Base-by-base conservation (phyloP, 2,329 filamentous ascomycete genomes). In the Colletotrichum magnum region DNA sequence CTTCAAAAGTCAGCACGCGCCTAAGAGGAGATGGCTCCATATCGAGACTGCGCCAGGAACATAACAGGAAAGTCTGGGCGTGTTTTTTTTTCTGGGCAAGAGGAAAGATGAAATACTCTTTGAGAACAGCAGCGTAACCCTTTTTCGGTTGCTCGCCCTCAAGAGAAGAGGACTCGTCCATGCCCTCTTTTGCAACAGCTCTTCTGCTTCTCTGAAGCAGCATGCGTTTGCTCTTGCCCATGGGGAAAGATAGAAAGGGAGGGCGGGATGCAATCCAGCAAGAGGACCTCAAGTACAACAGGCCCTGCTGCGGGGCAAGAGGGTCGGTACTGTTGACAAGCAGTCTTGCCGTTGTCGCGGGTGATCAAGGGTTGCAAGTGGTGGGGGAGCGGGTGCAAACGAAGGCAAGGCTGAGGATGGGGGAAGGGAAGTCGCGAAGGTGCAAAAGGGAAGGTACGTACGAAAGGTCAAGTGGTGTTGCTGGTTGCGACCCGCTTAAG, bases 381-480 rank as follows among this genome's bases (percentile, higher is more conserved):
- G 6, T 9, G 21, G 2, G 7, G 26, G 32, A 58, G 36, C 36
- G 13, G 56, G 32, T 53, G 57, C 16, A 12, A 15, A 18, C 12
- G 58, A 36, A 36, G 32, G 32, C 32, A 36, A 36, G 32, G 32
- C 32, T 28, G 41, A 24, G 52, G 50, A 18, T 58, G 36, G 18
- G 12, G 41, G 43, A 18, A 41, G 28, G 48, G 64, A 58, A 58
- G 57, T 60, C 47, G 59, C 13, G 51, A 10, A 10, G 50, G 24
- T 21, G 21, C 28, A 52, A 51, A 64, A 45, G 65, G 68, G 64
- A 69, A 67, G 73, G 73, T 73, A 90, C 89, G 81, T 88, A 92
- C 89, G 89, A 90, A 66, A 88, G 82, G 77, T 92, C 90, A 69
- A 92, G 80, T 50, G 89, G 86, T 71, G 89, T 89, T 73, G 87